phyloP scores from a whole-genome alignment of 225 moss, liverwort and hornwort genomes.

The Marchantia paleacea region DNA sequence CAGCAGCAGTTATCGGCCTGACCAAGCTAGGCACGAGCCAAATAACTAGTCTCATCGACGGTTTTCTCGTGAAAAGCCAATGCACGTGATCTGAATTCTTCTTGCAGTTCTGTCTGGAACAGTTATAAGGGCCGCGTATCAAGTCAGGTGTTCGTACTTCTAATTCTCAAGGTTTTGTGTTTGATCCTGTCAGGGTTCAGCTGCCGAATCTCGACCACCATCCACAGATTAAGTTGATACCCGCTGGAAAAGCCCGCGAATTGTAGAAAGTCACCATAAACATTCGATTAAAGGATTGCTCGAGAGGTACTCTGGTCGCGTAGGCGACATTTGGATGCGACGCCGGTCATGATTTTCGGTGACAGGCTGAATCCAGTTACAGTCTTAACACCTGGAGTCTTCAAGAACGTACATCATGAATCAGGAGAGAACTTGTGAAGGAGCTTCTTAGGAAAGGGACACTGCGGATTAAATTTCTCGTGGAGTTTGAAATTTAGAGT shows the following conservation, averaged over 20 bases:
- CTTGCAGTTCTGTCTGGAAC: constrained; percentile 2
- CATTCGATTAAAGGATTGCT: neutral
- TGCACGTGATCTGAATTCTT: neutral
- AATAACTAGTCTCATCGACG: constrained; percentile 4
- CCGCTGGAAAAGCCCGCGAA: neutral
- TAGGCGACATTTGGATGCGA: neutral
- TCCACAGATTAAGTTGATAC: neutral
- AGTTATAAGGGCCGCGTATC: neutral
- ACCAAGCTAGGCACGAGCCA: constrained; percentile 1
- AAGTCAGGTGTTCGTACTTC: neutral
- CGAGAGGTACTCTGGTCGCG: neutral
- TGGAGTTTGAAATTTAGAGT: neutral
- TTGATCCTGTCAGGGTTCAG: constrained; percentile 14
- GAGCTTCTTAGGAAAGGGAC: neutral
- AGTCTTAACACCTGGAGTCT: neutral
- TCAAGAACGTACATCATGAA: neutral
- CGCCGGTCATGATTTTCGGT: neutral
- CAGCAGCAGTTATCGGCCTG: neutral
- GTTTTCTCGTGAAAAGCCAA: neutral
- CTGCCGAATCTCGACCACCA: neutral
- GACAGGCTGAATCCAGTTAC: neutral
- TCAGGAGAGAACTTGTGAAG: neutral
- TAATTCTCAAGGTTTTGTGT: constrained; percentile 5
- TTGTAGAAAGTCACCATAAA: neutral
- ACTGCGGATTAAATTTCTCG: neutral